Conservation (phyloP, 176 grass and related monocot species). For the Otatea glauca region DNA sequence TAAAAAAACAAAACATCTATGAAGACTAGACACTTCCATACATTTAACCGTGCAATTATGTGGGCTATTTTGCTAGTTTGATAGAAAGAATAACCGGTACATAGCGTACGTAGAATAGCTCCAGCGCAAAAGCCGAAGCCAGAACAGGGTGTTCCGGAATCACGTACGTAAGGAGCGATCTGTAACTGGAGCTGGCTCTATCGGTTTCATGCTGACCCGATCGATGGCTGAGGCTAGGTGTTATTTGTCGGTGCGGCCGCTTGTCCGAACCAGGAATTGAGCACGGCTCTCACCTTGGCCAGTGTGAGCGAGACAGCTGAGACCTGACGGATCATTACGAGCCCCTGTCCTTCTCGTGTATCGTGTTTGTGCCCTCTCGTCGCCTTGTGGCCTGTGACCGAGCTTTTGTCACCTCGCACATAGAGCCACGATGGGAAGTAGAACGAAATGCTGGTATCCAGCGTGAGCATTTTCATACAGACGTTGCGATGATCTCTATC, state of each 20-base stretch:
- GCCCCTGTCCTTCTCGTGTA: not conserved
- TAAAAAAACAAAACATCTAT: no score
- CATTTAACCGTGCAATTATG: no score
- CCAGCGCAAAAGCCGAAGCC: no score
- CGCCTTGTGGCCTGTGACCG: constrained; percentile 11
- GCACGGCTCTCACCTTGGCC: constrained; percentile 14
- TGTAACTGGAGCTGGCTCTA: no score
- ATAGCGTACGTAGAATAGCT: no score
- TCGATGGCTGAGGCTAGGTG: not conserved
- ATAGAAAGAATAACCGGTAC: no score
- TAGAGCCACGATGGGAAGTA: not conserved
- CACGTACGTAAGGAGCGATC: no score
- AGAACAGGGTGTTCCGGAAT: no score
- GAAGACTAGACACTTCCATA: no score
- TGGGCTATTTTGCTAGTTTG: no score
- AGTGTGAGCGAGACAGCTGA: not conserved
- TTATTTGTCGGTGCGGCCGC: constrained; percentile 33
- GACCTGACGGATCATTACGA: constrained; percentile 32
- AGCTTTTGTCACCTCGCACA: not conserved
- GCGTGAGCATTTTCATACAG: not conserved
- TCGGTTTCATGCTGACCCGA: constrained; percentile 8
- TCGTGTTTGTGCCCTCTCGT: not conserved
- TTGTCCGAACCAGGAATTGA: not conserved
- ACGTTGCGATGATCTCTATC: not conserved
- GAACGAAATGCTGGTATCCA: not conserved